Evolutionary conservation across 176 grass and related monocot genomes (phyloP), one percentile per base, ranked within the genome.

Genomic region (Thalia dealbata): DNA sequence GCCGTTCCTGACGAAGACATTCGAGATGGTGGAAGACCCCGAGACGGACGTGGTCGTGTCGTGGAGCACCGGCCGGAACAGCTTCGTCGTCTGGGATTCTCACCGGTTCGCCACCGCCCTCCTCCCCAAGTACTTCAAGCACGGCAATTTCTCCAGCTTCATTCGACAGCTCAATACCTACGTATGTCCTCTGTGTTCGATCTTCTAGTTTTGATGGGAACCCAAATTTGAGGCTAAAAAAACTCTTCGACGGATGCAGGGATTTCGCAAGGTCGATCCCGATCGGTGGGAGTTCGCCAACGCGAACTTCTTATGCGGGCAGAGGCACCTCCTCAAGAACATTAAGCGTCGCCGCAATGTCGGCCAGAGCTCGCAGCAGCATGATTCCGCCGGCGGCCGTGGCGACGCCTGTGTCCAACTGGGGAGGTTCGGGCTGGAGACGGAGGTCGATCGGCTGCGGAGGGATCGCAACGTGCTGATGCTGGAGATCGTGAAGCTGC

Each of bases 71-170:
- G 9, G 14, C 8, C 71, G 71, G 38, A 83, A 67, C 78, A 79
- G 59, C 75, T 90, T 90, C 83, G 74, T 90, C 59, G 87, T 90
- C 52, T 90, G 88, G 88, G 83, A 86, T 41, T 75, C 83, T 44
- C 70, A 79, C 75, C 67, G 54, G 66, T 84, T 90, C 66, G 81
- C 83, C 73, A 56, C 55, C 25, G n/a, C 11, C 26, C 43, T 90
- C 43, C 84, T 90, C 66, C 84, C 88, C 10, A 78, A 55, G n/a
- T 58, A 69, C 29, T 78, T 78, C 61, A 76, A 76, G 44, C 74
- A 76, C 74, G 51, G 45, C 60, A 76, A 76, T 61, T 76, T 76
- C 74, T 76, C 74, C 74, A 76, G 74, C 59, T 76, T 76, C 74
- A 45, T 76, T 35, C 74, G 74, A 9, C 74, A 78, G 64, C 75